A percentile compares a stretch with the other conserved stretches of the same genome.
Conservation (phyloP, 352 stramenopile genomes). For the Phytophthora kernoviae region DNA sequence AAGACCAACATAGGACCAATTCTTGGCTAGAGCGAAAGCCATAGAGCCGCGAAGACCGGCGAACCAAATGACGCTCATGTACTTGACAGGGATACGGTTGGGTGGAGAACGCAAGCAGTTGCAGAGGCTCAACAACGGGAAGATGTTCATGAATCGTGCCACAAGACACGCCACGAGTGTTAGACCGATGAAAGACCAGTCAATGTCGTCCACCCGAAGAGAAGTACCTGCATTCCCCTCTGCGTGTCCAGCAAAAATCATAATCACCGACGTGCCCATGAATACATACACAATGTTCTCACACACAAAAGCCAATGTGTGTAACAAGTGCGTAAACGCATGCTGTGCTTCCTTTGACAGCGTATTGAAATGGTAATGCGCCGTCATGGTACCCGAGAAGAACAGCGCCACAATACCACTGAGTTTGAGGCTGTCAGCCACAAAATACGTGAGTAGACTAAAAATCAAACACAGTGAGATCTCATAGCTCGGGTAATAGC, state of each 20-base stretch:
- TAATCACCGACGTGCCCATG: slow-evolving; percentile 86
- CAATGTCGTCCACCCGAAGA: slow-evolving; percentile 78
- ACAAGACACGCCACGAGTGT: slow-evolving; percentile 75
- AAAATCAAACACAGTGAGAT: slow-evolving; percentile 89
- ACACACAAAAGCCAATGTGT: slow-evolving; percentile 80
- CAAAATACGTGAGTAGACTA: slow-evolving; percentile 86
- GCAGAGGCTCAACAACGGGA: slow-evolving; percentile 73
- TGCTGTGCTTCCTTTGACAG: slow-evolving; percentile 83
- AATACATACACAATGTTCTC: slow-evolving; percentile 89
- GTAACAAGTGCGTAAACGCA: slow-evolving; percentile 84
- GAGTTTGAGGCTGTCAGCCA: slow-evolving; percentile 76
- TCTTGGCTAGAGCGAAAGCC: slow-evolving; percentile 91
- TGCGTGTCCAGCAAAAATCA: slow-evolving; percentile 78
- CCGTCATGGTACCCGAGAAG: slow-evolving; percentile 91
- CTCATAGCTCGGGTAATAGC: slow-evolving; percentile 86
- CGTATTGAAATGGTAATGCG: slow-evolving; percentile 89
- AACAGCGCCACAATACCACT: slow-evolving; percentile 95
- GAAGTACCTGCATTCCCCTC: slow-evolving; percentile 60
- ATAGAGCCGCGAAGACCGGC: slow-evolving; percentile 93
- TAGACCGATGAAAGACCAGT: slow-evolving; percentile 82
- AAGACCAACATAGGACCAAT: slow-evolving; percentile 80
- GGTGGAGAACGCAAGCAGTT: slow-evolving; percentile 62
- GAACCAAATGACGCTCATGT: slow-evolving; percentile 92
- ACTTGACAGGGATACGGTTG: slow-evolving; percentile 73
- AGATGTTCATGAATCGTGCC: slow-evolving; percentile 79